These are phyloP conservation scores for Thelonectria olida DNA, from an alignment of 2,329 filamentous ascomycete genomes.

Conservation along the genomic window DNA sequence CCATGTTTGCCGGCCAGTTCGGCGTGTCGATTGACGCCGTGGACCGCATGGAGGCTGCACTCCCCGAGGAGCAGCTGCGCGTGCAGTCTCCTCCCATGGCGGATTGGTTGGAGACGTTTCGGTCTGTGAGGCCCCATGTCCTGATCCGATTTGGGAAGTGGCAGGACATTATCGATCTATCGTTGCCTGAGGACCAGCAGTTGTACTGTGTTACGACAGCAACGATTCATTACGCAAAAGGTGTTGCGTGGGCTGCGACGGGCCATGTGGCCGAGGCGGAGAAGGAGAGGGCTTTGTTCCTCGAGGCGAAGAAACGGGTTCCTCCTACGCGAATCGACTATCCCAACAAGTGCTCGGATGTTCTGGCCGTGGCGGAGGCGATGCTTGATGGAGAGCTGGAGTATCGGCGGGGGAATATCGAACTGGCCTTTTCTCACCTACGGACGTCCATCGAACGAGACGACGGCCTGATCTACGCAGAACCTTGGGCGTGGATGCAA, in stretches of 20 bases:
- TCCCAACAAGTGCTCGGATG: slow-evolving; percentile 71
- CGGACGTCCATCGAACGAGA: slow-evolving; percentile 64
- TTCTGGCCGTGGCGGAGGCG: slow-evolving; percentile 65
- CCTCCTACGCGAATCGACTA: slow-evolving; percentile 68
- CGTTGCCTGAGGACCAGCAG: slow-evolving; percentile 62
- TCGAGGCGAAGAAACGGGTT: slow-evolving; percentile 58
- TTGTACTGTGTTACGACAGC: slow-evolving; percentile 75
- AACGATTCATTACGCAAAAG: slow-evolving; percentile 73
- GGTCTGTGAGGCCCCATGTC: slow-evolving; percentile 71
- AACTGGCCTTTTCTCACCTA: slow-evolving; percentile 66
- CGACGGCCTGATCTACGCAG: slow-evolving; percentile 71
- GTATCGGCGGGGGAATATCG: slow-evolving; percentile 69
- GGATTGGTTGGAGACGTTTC: slow-evolving; percentile 76
- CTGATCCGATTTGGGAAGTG: slow-evolving; percentile 77
- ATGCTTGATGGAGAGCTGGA: slow-evolving; percentile 79
- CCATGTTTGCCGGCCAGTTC: slow-evolving; percentile 77
- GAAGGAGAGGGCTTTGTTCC: slow-evolving; percentile 59
- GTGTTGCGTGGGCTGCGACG: slow-evolving; percentile 69
- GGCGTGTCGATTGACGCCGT: slow-evolving; percentile 68
- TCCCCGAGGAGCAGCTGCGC: slow-evolving; percentile 61
- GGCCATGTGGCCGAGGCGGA: slow-evolving; percentile 62
- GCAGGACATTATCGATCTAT: slow-evolving; percentile 67
- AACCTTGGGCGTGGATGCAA: slow-evolving; percentile 82
- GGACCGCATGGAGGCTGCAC: slow-evolving; percentile 62
- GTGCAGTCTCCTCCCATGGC: slow-evolving; percentile 73